Percentiles rank a stretch among this genome's conserved stretches.
Conservation (phyloP, 1,139 yeast species). For the Taphrina deformans region DNA sequence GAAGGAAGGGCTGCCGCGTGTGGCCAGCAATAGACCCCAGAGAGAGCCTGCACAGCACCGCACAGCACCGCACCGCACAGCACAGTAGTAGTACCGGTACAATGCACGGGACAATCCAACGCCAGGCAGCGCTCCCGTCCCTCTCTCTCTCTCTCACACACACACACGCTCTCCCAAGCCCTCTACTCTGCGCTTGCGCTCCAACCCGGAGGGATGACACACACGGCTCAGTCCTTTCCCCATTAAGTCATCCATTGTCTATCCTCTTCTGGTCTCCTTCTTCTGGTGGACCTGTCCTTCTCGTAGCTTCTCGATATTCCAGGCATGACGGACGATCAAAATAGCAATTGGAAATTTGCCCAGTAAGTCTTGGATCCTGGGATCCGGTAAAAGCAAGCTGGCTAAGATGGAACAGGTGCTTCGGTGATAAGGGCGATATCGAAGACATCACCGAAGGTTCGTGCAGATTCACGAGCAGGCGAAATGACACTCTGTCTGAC, state of each 20-base stretch:
- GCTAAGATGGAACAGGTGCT: slow-evolving; percentile 53
- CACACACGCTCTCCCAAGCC: neutral
- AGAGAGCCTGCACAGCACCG: neutral
- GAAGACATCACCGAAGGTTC: slow-evolving; percentile 79
- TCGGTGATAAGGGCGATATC: slow-evolving; percentile 97
- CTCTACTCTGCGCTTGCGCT: neutral
- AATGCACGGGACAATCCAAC: neutral
- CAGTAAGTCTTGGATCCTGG: slow-evolving; percentile 26
- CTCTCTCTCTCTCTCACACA: neutral
- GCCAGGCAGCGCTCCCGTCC: neutral
- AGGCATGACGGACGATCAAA: slow-evolving; percentile 32
- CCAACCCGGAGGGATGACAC: slow-evolving; percentile 10
- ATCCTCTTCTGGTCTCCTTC: neutral
- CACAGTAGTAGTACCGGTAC: too few species aligned
- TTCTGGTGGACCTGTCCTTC: neutral
- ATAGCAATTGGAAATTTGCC: slow-evolving; percentile 37
- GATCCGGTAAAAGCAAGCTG: slow-evolving; percentile 63
- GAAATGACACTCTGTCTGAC: neutral
- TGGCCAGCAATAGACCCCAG: neutral
- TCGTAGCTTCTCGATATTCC: neutral
- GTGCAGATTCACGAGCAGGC: neutral
- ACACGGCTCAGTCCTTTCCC: slow-evolving; percentile 2
- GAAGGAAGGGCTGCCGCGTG: neutral
- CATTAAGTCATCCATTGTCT: neutral
- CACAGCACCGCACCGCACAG: too few species aligned